Conservation (phyloP, 1,284 basidiomycete genomes). For the Athelia psychrophila region DNA sequence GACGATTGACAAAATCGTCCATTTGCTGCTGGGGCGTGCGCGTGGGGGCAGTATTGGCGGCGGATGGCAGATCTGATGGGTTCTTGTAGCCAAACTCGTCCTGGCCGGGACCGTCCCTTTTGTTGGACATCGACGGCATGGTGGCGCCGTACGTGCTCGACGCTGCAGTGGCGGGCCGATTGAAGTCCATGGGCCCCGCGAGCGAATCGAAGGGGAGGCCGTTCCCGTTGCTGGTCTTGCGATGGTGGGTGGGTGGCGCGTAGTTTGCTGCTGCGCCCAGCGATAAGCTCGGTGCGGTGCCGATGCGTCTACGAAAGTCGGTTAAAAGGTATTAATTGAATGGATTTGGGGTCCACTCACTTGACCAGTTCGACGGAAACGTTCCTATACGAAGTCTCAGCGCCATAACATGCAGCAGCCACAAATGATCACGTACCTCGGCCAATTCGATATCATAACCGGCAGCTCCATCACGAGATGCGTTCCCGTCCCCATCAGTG, state of each 20-base stretch:
- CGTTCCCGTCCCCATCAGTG: conserved; percentile 66
- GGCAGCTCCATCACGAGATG: conserved; percentile 71
- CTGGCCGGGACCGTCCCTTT: conserved; percentile 10
- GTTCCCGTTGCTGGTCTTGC: not conserved
- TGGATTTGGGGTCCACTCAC: too few relatives aligned
- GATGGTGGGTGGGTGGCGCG: conserved; percentile 11
- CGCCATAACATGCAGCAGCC: too few relatives aligned
- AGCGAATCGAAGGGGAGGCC: too few relatives aligned
- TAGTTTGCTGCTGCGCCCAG: conserved; percentile 15
- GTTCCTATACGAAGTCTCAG: conserved; percentile 39
- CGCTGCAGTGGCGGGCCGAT: not conserved
- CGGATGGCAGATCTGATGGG: not conserved
- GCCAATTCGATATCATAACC: conserved; percentile 80
- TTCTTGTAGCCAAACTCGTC: conserved; percentile 29
- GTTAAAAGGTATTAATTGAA: too few relatives aligned
- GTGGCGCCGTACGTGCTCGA: too few relatives aligned
- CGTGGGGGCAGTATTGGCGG: not conserved
- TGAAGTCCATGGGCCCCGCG: too few relatives aligned
- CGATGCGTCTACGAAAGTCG: conserved; percentile 54
- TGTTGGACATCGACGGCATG: not conserved
- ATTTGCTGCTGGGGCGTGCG: not conserved
- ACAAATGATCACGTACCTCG: conserved; percentile 51
- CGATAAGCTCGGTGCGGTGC: conserved; percentile 63
- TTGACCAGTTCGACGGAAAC: conserved; percentile 48
- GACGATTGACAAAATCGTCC: not conserved